Conservation (phyloP, 1,284 basidiomycete species). For the Bjerkandera adusta region DNA sequence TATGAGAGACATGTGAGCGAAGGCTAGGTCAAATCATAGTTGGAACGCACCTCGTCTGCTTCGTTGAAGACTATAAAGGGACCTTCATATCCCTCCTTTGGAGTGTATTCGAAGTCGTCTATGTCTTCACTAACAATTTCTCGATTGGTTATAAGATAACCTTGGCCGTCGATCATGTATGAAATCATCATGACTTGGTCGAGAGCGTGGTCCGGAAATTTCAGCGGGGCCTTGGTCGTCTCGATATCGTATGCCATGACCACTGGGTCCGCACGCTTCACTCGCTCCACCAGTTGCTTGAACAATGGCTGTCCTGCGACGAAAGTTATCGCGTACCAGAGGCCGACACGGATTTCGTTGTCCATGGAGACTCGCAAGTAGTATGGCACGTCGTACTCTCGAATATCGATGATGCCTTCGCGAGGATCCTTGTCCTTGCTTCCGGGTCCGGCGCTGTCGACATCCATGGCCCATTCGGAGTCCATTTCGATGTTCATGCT, state of each 20-base stretch:
- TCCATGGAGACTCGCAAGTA: slow-evolving; percentile 98
- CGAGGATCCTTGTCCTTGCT: slow-evolving; percentile 74
- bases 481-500: slow-evolving; percentile 70
- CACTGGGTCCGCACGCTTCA: slow-evolving; percentile 98
- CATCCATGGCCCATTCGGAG: slow-evolving; percentile 60
- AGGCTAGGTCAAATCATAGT: background rate
- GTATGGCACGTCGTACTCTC: slow-evolving; percentile 97
- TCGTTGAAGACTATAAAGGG: slow-evolving; percentile 98
- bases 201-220: slow-evolving; percentile 94
- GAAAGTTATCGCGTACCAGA: slow-evolving; percentile 94
- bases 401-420: slow-evolving; percentile 91
- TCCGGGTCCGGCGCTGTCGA: slow-evolving; percentile 24
- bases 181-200: slow-evolving; percentile 99
- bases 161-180: slow-evolving; percentile 96
- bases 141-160: slow-evolving; percentile 96
- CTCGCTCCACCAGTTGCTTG: slow-evolving; percentile 74
- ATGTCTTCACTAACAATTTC: slow-evolving; percentile 98
- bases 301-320: slow-evolving; percentile 82
- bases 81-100: slow-evolving; percentile 96
- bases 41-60: slow-evolving; percentile 72
- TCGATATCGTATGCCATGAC: slow-evolving; percentile 99
- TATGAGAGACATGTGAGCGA: slow-evolving; percentile 25
- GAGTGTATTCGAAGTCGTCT: slow-evolving; percentile 98
- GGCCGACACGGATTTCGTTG: slow-evolving; percentile 94
- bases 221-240: slow-evolving; percentile 96